Evolutionary conservation across 257 asterid species (phyloP), one percentile per base, ranked within the genome.

Genomic region (Scutellaria minor): DNA sequence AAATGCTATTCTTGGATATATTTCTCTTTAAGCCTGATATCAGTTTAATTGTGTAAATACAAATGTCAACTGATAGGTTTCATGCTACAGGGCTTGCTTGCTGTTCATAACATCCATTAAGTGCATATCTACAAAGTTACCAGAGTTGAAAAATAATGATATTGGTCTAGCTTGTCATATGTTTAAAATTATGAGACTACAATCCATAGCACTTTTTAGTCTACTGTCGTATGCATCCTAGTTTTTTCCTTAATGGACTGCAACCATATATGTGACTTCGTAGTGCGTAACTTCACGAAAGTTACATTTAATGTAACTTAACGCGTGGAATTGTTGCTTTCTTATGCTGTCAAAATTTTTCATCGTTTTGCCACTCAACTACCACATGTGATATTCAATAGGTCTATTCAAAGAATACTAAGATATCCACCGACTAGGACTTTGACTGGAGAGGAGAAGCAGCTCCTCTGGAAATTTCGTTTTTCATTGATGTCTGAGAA

Each of bases 401-500:
- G 99, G 88, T 91, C 96, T 35, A 94, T 94, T 76, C 99, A 89
- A 75, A 89, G 93, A 83, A 90, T 94, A 79, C 66, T 94, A 78
- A 87, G 86, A 80, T 91, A 91, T 77, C 97, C 99, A 10, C 97
- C 99, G n/a, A 94, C 99, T 51, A 88, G 97, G 86, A 83, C 90
- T 68, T 85, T 94, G 84, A 89, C 93, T 70, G 99, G 99, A 67
- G 97, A 94, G 74, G 97, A 94, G 83, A 91, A 93, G 82, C 99
- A 94, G 80, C 90, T 94, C 48, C 92, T 94, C 63, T 94, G 97
- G 99, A 94, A 94, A 84, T 89, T 94, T 75, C 97, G 99, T 20
- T 94, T 94, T 80, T 91, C 96, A 68, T 81, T 94, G 73, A 91
- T 91, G 99, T 83, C 93, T 39, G 99, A 94, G 85, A 94, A 91